Conservation (phyloP, 176 grass and related monocot genomes). For the Phragmites australis region DNA sequence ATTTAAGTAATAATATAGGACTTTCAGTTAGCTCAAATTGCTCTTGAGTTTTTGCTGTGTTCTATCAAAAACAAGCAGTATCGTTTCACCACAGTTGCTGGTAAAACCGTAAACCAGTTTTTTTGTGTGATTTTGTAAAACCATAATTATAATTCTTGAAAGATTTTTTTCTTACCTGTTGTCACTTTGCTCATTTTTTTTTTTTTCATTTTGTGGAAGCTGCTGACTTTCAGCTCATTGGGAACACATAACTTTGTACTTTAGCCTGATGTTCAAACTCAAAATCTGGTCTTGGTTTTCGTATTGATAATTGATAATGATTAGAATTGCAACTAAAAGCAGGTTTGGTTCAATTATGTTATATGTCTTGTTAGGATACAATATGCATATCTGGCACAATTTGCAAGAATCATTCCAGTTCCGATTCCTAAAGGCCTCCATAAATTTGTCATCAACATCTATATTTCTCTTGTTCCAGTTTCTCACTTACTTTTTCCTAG, state of each 20-base stretch:
- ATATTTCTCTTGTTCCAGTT: constrained; percentile 11
- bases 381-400: neutral
- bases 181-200: neutral
- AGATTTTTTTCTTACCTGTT: neutral
- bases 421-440: neutral
- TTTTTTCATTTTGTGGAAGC: neutral
- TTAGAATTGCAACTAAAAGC: neutral
- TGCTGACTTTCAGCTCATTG: neutral
- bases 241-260: constrained; percentile 4
- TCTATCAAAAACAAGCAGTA: constrained; percentile 5
- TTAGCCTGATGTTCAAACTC: neutral
- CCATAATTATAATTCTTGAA: constrained; percentile 8
- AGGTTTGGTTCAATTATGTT: neutral
- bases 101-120: neutral
- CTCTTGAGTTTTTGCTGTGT: neutral
- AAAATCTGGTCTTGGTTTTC: constrained; percentile 21
- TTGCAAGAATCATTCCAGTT: neutral
- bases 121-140: neutral
- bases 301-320: neutral
- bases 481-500: neutral
- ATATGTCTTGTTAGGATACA: neutral
- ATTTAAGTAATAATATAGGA: neutral
- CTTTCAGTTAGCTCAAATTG: neutral
- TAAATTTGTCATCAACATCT: constrained; percentile 1
- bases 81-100: neutral